phyloP scores from a whole-genome alignment of 306 rosid genomes.

The Acmispon strigosus region DNA sequence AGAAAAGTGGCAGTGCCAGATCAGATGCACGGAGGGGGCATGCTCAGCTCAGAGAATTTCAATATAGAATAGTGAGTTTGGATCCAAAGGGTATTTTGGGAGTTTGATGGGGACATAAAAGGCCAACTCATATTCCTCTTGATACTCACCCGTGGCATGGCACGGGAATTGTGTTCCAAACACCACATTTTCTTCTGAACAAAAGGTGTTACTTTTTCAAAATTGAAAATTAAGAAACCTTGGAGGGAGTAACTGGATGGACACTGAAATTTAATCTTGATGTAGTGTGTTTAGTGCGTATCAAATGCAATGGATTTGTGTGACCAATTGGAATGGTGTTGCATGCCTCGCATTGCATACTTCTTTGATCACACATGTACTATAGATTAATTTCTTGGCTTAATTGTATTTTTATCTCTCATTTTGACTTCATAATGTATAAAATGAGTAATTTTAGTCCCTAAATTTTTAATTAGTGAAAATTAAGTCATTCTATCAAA shows the following conservation, averaged over 20 bases:
- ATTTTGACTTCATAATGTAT: no score
- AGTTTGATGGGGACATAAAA: background rate
- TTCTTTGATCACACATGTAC: no score
- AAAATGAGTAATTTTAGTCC: no score
- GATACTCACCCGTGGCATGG: background rate
- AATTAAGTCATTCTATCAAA: no score
- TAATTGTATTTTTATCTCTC: no score
- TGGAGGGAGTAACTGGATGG: background rate
- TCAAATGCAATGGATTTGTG: background rate
- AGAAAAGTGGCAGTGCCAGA: conserved; percentile 1
- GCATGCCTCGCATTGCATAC: background rate
- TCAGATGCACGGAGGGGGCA: conserved; percentile 11
- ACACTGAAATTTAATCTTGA: no score
- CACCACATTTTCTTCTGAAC: background rate
- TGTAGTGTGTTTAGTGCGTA: no score
- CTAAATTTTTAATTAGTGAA: no score
- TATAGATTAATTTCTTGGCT: no score
- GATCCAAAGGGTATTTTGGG: background rate
- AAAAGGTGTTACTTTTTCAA: background rate
- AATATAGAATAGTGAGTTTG: background rate
- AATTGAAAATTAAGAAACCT: background rate
- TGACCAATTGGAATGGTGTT: background rate
- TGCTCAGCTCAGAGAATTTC: background rate
- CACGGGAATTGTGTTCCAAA: background rate
- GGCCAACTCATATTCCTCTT: background rate